Base-by-base conservation (phyloP, 177 flowering plant genomes). In the Telopea speciosissima region DNA sequence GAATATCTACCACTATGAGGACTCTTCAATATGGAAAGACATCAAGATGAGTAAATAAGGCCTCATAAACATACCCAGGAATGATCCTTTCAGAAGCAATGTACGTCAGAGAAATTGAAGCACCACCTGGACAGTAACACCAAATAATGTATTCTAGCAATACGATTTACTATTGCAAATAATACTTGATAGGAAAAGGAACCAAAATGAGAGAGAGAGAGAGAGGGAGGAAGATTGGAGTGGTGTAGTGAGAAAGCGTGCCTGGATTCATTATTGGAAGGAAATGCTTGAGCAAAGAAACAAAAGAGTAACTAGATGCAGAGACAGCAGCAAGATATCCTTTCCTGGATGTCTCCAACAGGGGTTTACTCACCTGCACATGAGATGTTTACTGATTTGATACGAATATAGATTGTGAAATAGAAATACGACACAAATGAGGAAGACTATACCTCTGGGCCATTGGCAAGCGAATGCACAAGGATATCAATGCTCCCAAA, bases 261-360 rank as follows among this genome's bases (percentile, higher is more conserved):
- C 99, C 99, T 81, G 93, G 94, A 72, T 92, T 95, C 89, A 95
- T 90, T 67, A 95, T 90, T n/a, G 99, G 99, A 76, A 90, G 24
- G 72, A 95, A 95, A 78, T 91, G 92, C 83, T 87, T 87, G 67
- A 95, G 91, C 74, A 95, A 73, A 33, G 99, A 95, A 64, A 95
- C 90, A 72, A 79, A 92, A 61, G 97, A 95, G 77, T 92, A 95
- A 80, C 97, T 95, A 24, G 99, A 95, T 54, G 99, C 97, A 66
- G 99, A 95, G 68, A 95, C 24, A 23, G 97, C 99, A 44, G 97
- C 99, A 68, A 95, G 92, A 80, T 95, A 95, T 62, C 97, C 99
- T 8, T 83, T 82, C 82, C 97, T 85, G 8, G 99, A 92, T 74
- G 99, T 95, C 80, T 92, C 97, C 75, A 92, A 69, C 54, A 95